Percentiles rank a stretch among this genome's conserved stretches.
Evolutionary conservation across 2,329 filamentous ascomycete genomes (phyloP).

Genomic region (Fusarium torulosum): DNA sequence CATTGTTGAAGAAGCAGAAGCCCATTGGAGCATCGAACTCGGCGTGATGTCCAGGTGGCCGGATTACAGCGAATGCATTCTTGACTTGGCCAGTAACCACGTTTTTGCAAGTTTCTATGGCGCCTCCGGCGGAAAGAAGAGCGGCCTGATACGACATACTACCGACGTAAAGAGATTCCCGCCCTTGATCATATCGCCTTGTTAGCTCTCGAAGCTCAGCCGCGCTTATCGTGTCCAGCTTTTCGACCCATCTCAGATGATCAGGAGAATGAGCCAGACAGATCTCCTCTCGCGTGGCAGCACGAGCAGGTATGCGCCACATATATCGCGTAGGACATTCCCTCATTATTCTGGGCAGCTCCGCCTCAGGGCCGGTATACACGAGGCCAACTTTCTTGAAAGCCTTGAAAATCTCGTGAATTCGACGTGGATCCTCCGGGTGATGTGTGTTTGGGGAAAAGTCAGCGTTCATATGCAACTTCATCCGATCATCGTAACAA

Average conservation of each 20-base stretch:
- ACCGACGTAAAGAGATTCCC: conserved; percentile 87
- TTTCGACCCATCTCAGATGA: conserved; percentile 83
- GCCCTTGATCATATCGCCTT: conserved; percentile 68
- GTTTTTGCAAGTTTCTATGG: conserved; percentile 95
- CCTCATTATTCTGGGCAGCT: conserved; percentile 65
- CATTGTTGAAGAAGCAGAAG: conserved; percentile 98
- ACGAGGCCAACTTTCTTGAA: conserved; percentile 86
- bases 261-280: conserved; percentile 80
- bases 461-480: conserved; percentile 90
- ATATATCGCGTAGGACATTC: conserved; percentile 71
- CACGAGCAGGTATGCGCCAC: conserved; percentile 82
- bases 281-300: conserved; percentile 84
- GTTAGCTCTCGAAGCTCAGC: conserved; percentile 78
- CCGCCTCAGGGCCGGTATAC: conserved; percentile 68
- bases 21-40: conserved; percentile 89
- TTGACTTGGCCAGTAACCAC: conserved; percentile 86
- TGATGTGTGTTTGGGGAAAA: conserved; percentile 82
- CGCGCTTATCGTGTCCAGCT: conserved; percentile 65
- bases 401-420: conserved; percentile 92
- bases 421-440: conserved; percentile 92
- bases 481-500: conserved; percentile 96
- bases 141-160: conserved; percentile 84
- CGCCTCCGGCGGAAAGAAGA: conserved; percentile 87
- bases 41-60: conserved; percentile 95
- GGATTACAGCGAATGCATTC: conserved; percentile 95